phyloP scores from a whole-genome alignment of 1,284 basidiomycete genomes.

The Coniferiporia weirii region DNA sequence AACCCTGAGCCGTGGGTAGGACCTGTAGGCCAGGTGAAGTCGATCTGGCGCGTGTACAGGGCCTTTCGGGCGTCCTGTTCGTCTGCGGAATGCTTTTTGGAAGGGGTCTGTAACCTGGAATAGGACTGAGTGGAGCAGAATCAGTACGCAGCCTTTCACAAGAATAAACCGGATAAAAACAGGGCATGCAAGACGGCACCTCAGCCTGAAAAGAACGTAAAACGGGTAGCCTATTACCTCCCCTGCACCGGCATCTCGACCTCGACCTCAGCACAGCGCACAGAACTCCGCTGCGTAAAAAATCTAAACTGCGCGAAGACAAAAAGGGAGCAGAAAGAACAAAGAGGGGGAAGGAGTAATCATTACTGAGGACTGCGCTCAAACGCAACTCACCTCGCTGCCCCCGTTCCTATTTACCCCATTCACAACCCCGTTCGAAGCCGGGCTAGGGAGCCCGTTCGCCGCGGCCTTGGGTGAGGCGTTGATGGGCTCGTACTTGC shows the following conservation, averaged over 20 bases:
- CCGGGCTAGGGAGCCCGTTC: neutral
- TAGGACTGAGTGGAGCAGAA: neutral
- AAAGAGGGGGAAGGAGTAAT: too few relatives aligned
- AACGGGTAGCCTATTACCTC: neutral
- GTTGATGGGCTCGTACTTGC: constrained; percentile 76
- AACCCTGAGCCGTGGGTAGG: constrained; percentile 60
- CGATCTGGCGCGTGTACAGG: constrained; percentile 49
- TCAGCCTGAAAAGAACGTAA: neutral
- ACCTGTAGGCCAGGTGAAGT: constrained; percentile 50
- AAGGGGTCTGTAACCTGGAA: neutral
- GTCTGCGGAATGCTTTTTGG: neutral
- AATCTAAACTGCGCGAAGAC: constrained; percentile 19
- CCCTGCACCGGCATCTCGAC: too few relatives aligned
- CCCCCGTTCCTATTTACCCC: neutral
- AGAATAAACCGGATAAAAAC: neutral
- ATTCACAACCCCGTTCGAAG: neutral
- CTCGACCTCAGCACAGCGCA: too few relatives aligned
- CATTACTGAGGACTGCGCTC: too few relatives aligned
- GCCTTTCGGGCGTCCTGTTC: constrained; percentile 17
- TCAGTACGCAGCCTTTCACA: neutral
- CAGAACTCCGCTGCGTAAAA: neutral
- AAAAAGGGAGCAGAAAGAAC: neutral
- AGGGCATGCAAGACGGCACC: neutral
- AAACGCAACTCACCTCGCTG: neutral
- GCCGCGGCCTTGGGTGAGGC: constrained; percentile 33